Evolutionary conservation across 306 rosid genomes (phyloP).

Genomic region (Psophocarpus tetragonolobus): DNA sequence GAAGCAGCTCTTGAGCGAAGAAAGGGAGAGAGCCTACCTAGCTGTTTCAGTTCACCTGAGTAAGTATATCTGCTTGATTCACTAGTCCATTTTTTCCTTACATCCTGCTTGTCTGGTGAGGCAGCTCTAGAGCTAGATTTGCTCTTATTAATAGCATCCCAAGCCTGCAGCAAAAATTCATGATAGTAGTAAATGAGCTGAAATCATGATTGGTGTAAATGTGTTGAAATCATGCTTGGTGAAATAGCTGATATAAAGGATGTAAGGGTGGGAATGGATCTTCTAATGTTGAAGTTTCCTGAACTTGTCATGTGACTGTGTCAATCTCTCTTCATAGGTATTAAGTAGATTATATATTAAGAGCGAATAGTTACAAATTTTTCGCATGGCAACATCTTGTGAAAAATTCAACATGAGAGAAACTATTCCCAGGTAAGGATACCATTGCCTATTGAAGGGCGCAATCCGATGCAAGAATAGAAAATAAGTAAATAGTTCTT

Average conservation of each 20-base stretch:
- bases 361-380: background rate
- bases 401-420: background rate
- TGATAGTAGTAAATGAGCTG: conserved; percentile 10
- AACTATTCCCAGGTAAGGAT: background rate
- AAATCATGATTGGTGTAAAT: background rate
- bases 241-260: background rate
- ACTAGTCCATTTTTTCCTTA: conserved; percentile 49
- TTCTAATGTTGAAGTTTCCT: background rate
- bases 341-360: background rate
- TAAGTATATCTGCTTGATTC: conserved; percentile 53
- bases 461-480: background rate
- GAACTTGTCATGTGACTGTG: background rate
- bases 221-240: background rate
- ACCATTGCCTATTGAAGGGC: background rate
- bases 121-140: conserved; percentile 47
- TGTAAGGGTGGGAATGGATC: background rate
- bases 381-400: background rate
- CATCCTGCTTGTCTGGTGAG: conserved; percentile 52
- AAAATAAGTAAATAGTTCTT: conserved; percentile 3
- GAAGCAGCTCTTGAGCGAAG: conserved; percentile 50
- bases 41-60: conserved; percentile 59
- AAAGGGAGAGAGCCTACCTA: conserved; percentile 62
- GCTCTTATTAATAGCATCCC: conserved; percentile 55
- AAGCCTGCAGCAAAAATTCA: conserved; percentile 46
- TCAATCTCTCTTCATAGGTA: background rate